These are phyloP conservation scores for Beauveria caledonica DNA, from an alignment of 2,329 filamentous ascomycete species.

Conservation along the genomic window DNA sequence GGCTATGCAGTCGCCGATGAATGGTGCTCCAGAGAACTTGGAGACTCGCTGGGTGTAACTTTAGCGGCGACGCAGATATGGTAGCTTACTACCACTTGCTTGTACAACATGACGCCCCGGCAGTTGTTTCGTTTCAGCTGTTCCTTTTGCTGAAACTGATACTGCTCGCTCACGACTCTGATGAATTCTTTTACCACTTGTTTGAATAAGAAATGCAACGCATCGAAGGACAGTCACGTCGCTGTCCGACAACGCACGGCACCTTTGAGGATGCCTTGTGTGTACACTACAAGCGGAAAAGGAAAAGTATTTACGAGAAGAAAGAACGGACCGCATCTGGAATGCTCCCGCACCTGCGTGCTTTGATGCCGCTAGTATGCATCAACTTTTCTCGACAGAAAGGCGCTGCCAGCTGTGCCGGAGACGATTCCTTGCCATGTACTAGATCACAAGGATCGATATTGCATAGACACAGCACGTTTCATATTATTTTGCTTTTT, in stretches of 20 bases:
- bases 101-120: conserved; percentile 25
- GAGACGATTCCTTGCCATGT: conserved; percentile 7
- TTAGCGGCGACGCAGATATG: conserved; percentile 17
- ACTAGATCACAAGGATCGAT: conserved; percentile 12
- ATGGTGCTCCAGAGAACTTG: conserved; percentile 21
- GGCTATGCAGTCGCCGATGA: conserved; percentile 21
- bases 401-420: conserved; percentile 7
- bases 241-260: conserved; percentile 2
- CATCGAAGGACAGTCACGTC: conserved; percentile 13
- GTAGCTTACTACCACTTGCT: conserved; percentile 19
- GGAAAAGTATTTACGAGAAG: conserved; percentile 7
- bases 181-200: conserved; percentile 31
- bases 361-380: neutral
- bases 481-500: conserved; percentile 14
- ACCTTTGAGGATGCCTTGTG: neutral
- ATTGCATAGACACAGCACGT: conserved; percentile 14
- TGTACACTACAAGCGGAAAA: conserved; percentile 12
- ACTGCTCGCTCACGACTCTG: conserved; percentile 29
- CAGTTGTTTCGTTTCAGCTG: conserved; percentile 6
- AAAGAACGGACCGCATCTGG: neutral
- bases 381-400: conserved; percentile 11
- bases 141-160: conserved; percentile 17
- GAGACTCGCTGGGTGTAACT: conserved; percentile 33
- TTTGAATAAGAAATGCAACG: conserved; percentile 20
- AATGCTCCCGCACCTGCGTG: neutral